Evolutionary conservation across 1,284 basidiomycete species (phyloP).

Genomic region (Porodaedalea pini): DNA sequence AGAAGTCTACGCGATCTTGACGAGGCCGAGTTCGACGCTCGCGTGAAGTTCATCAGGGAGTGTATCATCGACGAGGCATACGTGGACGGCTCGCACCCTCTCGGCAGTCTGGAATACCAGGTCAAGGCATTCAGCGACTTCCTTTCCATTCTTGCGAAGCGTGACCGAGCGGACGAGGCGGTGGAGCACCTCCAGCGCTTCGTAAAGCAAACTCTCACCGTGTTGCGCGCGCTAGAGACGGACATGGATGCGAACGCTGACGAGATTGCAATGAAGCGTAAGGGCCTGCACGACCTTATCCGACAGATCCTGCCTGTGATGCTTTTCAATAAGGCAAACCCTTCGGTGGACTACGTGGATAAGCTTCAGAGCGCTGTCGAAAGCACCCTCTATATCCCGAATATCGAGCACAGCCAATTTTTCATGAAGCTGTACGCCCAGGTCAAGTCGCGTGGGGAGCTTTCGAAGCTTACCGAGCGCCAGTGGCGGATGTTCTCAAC

Average conservation of each 20-base stretch:
- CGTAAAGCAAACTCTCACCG: background rate
- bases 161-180: background rate
- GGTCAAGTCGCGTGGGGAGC: slow-evolving; percentile 25
- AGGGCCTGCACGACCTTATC: background rate
- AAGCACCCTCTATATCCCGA: background rate
- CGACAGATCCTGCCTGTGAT: background rate
- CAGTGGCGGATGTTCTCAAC: slow-evolving; percentile 31
- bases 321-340: background rate
- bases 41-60: slow-evolving; percentile 30
- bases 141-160: slow-evolving; percentile 1
- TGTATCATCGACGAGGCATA: slow-evolving; percentile 21
- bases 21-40: slow-evolving; percentile 19
- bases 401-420: background rate
- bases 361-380: background rate
- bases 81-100: background rate
- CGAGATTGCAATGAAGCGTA: background rate
- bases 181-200: slow-evolving; percentile 2
- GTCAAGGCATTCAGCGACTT: background rate
- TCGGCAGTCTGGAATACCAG: background rate
- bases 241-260: background rate
- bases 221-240: background rate
- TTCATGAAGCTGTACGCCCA: slow-evolving; percentile 32
- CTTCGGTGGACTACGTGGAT: background rate
- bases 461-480: slow-evolving; percentile 26
- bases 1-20: slow-evolving; percentile 29